Evolutionary conservation across 352 stramenopile species (phyloP), one percentile per base, ranked within the genome.

Genomic region (Pythium guiyangense): DNA sequence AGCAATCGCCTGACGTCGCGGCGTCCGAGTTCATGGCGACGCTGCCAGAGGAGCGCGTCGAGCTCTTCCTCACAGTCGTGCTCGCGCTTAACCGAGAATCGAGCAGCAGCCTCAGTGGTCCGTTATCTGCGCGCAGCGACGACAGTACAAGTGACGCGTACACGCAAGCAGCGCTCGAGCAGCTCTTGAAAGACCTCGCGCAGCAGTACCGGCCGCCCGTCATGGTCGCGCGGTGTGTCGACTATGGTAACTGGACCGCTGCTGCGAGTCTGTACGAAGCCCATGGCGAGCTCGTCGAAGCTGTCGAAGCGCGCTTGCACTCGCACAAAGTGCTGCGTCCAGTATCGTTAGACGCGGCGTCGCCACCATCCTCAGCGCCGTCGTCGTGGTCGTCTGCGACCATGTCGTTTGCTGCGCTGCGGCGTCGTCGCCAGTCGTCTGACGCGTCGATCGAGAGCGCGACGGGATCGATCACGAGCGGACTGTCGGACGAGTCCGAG

Each of bases 231-330:
- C 79, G 85, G 6, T 93, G 83, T 60, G 71, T 90, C 8, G 85
- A 95, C 65, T 93, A 85, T 40, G 77, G 69, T 14, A 93, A 95
- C 54, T 95, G 85, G 85, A 78, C 67, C 22, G 85, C 83, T 0
- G 85, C 85, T 0, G 85, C 85, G 1, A 79, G 70, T 52, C 69
- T 93, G 20, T 92, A 92, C 42, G 76, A 95, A 71, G 83, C 71
- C 3, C 78, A 95, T 22, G 83, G 75, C 12, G 85, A 92, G 55
- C 62, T 90, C 2, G 79, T 95, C 1, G 81, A 95, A 58, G 85
- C 85, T 6, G 70, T 95, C n/a, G 85, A 95, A 59, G 90, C 82
- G 54, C 76, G 84, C 2, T 57, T 95, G 34, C 84, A 90, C 46
- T 76, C 72, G 12, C 83, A 93, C 49, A 82, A 84, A 8, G 60